Evolutionary conservation across 805 yeast genomes (phyloP).

Genomic region (Ascoidea tarda): DNA sequence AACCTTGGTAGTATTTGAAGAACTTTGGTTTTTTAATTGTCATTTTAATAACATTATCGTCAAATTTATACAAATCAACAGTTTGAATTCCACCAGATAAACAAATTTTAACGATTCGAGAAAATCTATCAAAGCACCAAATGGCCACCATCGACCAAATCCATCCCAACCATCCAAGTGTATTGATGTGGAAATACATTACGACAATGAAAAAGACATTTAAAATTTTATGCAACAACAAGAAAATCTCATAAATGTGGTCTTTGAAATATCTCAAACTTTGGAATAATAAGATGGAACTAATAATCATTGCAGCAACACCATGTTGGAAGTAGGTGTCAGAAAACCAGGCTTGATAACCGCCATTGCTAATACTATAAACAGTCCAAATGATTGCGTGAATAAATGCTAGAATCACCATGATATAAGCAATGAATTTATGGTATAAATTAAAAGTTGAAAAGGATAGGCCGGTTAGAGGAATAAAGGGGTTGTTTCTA

Average conservation of each 20-base stretch:
- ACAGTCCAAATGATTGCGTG: constrained; percentile 46
- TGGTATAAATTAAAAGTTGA: constrained; percentile 50
- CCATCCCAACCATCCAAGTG: constrained; percentile 35
- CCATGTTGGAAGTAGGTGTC: constrained; percentile 27
- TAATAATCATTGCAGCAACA: background rate
- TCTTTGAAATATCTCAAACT: background rate
- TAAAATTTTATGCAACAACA: background rate
- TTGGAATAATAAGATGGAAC: background rate
- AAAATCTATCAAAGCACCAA: constrained; percentile 55
- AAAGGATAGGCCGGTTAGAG: constrained; percentile 45
- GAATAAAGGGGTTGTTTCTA: constrained; percentile 53
- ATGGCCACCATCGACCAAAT: constrained; percentile 40
- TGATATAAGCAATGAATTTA: constrained; percentile 45
- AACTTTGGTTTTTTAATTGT: background rate
- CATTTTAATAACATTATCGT: background rate
- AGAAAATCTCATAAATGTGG: background rate
- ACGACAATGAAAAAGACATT: background rate
- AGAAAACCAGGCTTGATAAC: constrained; percentile 26
- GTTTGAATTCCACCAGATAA: constrained; percentile 32
- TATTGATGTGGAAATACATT: background rate
- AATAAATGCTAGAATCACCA: constrained; percentile 31
- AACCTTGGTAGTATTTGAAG: background rate
- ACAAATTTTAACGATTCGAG: constrained; percentile 38
- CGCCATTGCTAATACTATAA: constrained; percentile 27
- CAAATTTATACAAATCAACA: background rate